These are phyloP conservation scores for Floccularia luteovirens DNA, from an alignment of 768 basidiomycete species.

Conservation along the genomic window DNA sequence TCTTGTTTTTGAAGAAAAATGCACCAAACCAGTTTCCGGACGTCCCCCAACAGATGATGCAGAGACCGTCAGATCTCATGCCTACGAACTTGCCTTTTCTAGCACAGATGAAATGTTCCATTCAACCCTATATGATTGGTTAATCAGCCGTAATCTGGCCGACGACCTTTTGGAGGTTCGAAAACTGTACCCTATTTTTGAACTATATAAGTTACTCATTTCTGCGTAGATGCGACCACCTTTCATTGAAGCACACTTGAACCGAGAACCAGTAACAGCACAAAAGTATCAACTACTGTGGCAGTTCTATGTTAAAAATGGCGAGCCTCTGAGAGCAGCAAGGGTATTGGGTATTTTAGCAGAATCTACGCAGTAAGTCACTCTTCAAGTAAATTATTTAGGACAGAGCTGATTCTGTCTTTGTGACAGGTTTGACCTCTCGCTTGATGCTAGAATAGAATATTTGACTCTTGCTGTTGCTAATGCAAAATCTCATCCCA, in stretches of 20 bases:
- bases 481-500: slow-evolving; percentile 92
- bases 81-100: slow-evolving; percentile 80
- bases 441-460: slow-evolving; percentile 74
- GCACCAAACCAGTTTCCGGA: slow-evolving; percentile 13
- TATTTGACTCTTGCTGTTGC: slow-evolving; percentile 92
- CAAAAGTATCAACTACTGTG: slow-evolving; percentile 86
- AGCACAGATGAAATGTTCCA: slow-evolving; percentile 92
- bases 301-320: slow-evolving; percentile 95
- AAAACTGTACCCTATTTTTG: slow-evolving; percentile 4
- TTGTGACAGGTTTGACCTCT: slow-evolving; percentile 49
- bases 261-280: slow-evolving; percentile 70
- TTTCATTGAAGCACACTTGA: slow-evolving; percentile 85
- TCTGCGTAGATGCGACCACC: slow-evolving; percentile 65
- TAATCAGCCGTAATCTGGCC: slow-evolving; percentile 69
- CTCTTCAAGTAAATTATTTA: neutral
- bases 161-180: slow-evolving; percentile 88
- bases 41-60: slow-evolving; percentile 31
- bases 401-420: slow-evolving; percentile 1
- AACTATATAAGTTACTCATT: no score
- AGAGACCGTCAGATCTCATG: slow-evolving; percentile 72
- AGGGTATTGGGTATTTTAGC: slow-evolving; percentile 79
- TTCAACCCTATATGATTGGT: slow-evolving; percentile 91
- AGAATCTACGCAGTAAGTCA: slow-evolving; percentile 71
- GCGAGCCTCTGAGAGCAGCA: slow-evolving; percentile 82
- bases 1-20: slow-evolving; percentile 67